Base-by-base conservation (phyloP, 345 rosid genomes). In the Citrus australasica region DNA sequence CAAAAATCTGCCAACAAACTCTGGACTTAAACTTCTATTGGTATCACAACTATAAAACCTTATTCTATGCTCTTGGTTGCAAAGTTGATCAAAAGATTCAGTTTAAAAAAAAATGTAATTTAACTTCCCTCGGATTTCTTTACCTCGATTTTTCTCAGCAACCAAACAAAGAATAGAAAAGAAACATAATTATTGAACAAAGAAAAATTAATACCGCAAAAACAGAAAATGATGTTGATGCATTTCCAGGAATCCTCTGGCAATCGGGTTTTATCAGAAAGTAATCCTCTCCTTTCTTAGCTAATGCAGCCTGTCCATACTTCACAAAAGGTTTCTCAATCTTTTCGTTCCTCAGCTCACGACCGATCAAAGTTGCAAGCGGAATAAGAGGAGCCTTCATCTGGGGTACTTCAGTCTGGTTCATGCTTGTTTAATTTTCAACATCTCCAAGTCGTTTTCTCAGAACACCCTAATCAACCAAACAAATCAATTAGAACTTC, bases 251-350 rank as follows among this genome's bases (percentile, higher is more conserved):
- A 66, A 93, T 80, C 84, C 99, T 90, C 84, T 86, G 88, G 81
- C 94, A 92, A 77, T 94, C 96, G 21, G 85, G 87, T 81, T 94
- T 89, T 78, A 92, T 84, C 82, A 97, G 83, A 82, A 94, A 97
- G 86, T 92, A 94, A 82, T 97, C 99, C 82, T 97, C 99, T 76
- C 98, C 99, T 83, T 97, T 97, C 89, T 92, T 97, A 16, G 99
- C 98, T 74, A 97, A 85, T 73, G 93, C 96, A 79, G 99, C 98
- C 84, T 94, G 98, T 69, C 99, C 99, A 85, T 88, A 93, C 88
- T 91, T 97, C 80, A 97, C 78, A 38, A 87, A 86, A 81, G 98
- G 98, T 68, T 86, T 91, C 90, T 93, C 98, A 14, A 90, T 89
- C 82, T 94, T 97, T 86, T 86, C 93, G 38, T 86, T 86, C 88